Conservation (phyloP, 129 eudicot genomes). For the Deinandra increscens region DNA sequence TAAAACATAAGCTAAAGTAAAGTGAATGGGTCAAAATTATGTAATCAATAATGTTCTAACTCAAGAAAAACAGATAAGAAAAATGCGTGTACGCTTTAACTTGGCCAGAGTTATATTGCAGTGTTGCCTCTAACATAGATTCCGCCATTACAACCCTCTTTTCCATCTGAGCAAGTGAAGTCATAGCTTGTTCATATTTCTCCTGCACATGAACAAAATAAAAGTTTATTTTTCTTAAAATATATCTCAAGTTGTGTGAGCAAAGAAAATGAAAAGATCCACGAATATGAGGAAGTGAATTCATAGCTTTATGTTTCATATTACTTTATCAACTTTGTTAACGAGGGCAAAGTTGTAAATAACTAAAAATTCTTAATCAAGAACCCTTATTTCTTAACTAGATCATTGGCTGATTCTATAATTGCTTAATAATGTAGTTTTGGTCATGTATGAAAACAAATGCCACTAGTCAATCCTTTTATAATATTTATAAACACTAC, state of each 20-base stretch:
- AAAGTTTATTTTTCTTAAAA: not conserved
- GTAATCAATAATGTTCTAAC: not conserved
- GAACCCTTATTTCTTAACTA: not conserved
- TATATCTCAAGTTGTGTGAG: not conserved
- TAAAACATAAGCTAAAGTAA: not conserved
- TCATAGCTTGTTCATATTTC: constrained; percentile 68
- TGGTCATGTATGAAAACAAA: no score
- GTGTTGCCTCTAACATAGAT: constrained; percentile 83
- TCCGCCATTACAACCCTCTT: constrained; percentile 88
- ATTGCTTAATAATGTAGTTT: no score
- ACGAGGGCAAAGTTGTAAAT: not conserved
- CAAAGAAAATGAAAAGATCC: not conserved
- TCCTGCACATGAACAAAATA: constrained; percentile 40
- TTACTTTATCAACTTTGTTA: not conserved
- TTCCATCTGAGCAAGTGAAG: constrained; percentile 68
- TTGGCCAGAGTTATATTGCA: constrained; percentile 83
- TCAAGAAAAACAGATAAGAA: not conserved
- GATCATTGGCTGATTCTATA: not conserved
- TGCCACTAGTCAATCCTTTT: no score
- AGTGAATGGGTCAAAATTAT: constrained; percentile 6
- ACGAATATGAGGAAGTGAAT: not conserved
- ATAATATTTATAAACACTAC: no score
- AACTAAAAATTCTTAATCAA: not conserved
- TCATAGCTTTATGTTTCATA: not conserved
- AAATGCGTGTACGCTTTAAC: constrained; percentile 48